A percentile compares a stretch with the other conserved stretches of the same genome.
Evolutionary conservation across 2,329 filamentous ascomycete species (phyloP).

Genomic region (Clathrospora elynae): DNA sequence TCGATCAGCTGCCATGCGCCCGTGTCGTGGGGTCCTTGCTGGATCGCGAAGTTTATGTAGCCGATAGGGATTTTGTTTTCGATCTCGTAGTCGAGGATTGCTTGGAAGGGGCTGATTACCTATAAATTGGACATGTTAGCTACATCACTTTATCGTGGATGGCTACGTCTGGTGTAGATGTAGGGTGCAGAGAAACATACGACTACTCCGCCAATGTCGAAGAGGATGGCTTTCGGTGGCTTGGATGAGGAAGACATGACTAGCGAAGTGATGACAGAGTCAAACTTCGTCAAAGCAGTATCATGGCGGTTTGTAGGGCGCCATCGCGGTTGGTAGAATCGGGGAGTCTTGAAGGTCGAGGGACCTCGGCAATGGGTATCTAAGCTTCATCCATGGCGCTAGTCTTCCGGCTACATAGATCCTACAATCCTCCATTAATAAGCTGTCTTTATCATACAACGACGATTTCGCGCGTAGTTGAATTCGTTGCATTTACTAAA

Average conservation of each 20-base stretch:
- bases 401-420: no score
- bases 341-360: constrained; percentile 17
- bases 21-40: constrained; percentile 69
- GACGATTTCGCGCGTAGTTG: no score
- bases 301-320: constrained; percentile 26
- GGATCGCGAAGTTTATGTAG: constrained; percentile 92
- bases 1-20: constrained; percentile 91
- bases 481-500: no score
- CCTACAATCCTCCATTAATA: no score
- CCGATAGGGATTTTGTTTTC: constrained; percentile 77
- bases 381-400: constrained; percentile 25
- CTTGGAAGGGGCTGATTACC: constrained; percentile 90
- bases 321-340: constrained; percentile 18
- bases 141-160: neutral
- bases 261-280: neutral
- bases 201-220: constrained; percentile 96
- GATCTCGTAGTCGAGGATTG: constrained; percentile 88
- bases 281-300: constrained; percentile 8
- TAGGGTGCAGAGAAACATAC: constrained; percentile 62
- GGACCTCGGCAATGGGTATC: constrained; percentile 35
- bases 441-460: no score
- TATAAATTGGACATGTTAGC: constrained; percentile 45
- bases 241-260: constrained; percentile 17
- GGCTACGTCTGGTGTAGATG: neutral
- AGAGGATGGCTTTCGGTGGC: constrained; percentile 60